These are phyloP conservation scores for Penicillium sp. DNA, from an alignment of 2,329 filamentous ascomycete species.

Conservation along the genomic window DNA sequence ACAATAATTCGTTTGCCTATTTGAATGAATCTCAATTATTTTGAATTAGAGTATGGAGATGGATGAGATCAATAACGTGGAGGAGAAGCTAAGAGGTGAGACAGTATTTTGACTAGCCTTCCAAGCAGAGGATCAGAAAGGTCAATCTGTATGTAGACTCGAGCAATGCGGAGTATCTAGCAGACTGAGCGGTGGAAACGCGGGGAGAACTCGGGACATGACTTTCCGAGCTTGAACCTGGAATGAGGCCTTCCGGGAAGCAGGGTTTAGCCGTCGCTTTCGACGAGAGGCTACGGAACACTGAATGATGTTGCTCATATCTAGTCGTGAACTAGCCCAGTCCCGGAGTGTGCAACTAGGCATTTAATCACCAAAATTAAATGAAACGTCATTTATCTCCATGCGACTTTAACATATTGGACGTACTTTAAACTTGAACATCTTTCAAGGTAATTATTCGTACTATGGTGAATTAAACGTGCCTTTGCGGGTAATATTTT, in stretches of 20 bases:
- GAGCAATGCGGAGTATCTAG: not conserved
- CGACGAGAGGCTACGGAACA: not conserved
- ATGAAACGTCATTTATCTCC: no score
- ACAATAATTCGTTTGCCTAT: constrained; percentile 49
- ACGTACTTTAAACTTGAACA: not conserved
- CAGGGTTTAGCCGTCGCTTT: not conserved
- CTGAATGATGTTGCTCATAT: not conserved
- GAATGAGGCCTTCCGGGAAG: not conserved
- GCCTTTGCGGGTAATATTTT: not conserved
- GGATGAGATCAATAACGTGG: no score
- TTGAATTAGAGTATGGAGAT: no score
- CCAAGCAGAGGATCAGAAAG: no score
- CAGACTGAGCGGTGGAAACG: not conserved
- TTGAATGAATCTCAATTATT: not conserved
- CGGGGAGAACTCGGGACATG: not conserved
- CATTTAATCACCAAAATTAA: not conserved
- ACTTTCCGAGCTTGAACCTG: not conserved
- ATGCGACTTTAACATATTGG: not conserved
- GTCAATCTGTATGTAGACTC: not conserved
- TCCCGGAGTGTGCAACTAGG: not conserved
- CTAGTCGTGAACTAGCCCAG: not conserved
- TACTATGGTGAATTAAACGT: not conserved
- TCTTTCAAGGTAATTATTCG: not conserved
- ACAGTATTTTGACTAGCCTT: no score
- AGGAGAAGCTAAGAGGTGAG: no score